phyloP scores from a whole-genome alignment of 345 rosid genomes.

The Heritiera littoralis region DNA sequence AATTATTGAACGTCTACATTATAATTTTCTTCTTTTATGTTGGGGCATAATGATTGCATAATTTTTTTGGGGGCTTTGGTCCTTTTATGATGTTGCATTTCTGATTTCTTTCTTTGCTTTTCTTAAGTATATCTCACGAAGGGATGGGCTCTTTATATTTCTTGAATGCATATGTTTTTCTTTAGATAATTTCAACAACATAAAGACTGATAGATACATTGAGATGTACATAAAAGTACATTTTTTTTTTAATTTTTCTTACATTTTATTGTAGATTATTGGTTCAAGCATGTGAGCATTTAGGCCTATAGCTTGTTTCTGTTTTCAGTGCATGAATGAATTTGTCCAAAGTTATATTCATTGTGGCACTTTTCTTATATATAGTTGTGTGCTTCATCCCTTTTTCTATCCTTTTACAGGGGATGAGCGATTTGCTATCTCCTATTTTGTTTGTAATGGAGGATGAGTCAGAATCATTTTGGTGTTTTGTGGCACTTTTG shows the following conservation, averaged over 20 bases:
- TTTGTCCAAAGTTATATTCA: not conserved
- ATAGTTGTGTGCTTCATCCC: not conserved
- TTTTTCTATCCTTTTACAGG: constrained; percentile 45
- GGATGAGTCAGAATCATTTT: constrained; percentile 94
- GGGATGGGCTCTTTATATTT: not conserved
- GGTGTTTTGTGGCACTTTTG: constrained; percentile 96
- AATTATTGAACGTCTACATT: not conserved
- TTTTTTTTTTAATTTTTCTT: not conserved
- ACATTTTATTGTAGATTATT: not conserved
- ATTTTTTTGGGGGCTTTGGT: not conserved
- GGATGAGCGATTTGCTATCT: constrained; percentile 94
- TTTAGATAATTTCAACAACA: not conserved
- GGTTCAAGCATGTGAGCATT: not conserved
- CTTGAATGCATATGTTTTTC: not conserved
- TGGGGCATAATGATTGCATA: not conserved
- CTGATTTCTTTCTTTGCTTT: not conserved
- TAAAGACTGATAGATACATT: not conserved
- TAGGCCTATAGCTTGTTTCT: constrained; percentile 4
- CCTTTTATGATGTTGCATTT: not conserved
- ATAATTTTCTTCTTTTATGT: not conserved
- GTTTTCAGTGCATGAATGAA: not conserved
- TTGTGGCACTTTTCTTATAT: not conserved
- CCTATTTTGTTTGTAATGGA: constrained; percentile 87
- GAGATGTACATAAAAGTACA: not conserved
- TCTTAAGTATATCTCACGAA: not conserved